Base-by-base conservation (phyloP, 805 yeast genomes). In the Barnettozyma salicaria region DNA sequence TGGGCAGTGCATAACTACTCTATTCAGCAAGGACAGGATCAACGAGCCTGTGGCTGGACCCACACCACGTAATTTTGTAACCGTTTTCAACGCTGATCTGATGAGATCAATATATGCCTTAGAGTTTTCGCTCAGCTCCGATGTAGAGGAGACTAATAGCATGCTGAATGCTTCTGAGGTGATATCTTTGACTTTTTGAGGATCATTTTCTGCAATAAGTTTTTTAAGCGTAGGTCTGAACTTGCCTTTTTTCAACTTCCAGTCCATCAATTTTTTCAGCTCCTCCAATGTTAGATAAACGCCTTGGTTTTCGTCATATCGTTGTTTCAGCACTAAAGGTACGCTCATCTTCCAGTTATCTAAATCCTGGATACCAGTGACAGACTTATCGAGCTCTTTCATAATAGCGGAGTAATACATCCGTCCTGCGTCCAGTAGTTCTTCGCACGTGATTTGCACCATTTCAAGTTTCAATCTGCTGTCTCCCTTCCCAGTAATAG, bases 1-100 rank as follows among this genome's bases (percentile, higher is more conserved):
- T 7, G 58, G 58, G 4, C 57, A 51, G 4, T 26, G n/a, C 0
- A 8, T 24, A 0, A 48, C 42, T n/a, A 49, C 40, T 8, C 29
- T 31, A 9, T 30, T 32, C 14, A 52, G 25, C 4, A 42, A 17
- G 2, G 56, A 52, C 2, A 54, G 34, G 3, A 54, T 20, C 17
- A 54, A 24, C 1, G 58, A 54, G 1, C 48, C 55, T 3, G 57
- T 54, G 1, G 58, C 58, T 2, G 58, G 58, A 0, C 58, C 57
- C 5, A 54, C 55, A 3, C 58, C 57, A 30, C 54, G 13, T 9
- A 54, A 31, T 3, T 34, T 34, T 7, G 37, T 36, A 5, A 52
- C 19, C 0, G 24, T 22, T 8, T 30, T 32, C 32, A 48, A 2
- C 0, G 53, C 30, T 6, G 22, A 9, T 14, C 40, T 47, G 6